Evolutionary conservation across 176 grass and related monocot species (phyloP).

Genomic region (Ensete ventricosum): DNA sequence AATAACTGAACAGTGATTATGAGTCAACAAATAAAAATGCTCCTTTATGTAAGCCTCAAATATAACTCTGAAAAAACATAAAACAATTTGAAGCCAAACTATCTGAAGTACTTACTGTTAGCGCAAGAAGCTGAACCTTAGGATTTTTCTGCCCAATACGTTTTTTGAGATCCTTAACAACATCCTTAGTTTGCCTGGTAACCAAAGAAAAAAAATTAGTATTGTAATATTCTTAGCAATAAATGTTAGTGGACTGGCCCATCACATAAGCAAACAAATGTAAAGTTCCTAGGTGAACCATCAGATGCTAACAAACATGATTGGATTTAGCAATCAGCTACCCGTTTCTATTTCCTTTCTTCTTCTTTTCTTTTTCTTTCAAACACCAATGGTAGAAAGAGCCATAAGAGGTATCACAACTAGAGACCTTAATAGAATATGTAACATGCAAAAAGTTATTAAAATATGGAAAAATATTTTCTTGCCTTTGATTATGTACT

Average conservation of each 20-base stretch:
- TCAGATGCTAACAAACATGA: neutral
- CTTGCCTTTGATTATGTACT: too few species aligned
- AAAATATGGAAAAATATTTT: too few species aligned
- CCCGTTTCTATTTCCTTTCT: neutral
- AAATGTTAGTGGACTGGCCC: too few species aligned
- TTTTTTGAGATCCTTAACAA: slow-evolving; percentile 64
- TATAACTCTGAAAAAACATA: too few species aligned
- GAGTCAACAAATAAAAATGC: too few species aligned
- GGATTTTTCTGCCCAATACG: slow-evolving; percentile 67
- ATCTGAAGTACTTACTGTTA: slow-evolving; percentile 43
- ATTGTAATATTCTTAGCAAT: neutral
- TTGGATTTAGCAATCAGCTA: neutral
- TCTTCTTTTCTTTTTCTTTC: neutral
- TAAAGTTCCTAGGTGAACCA: neutral
- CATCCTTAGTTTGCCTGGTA: slow-evolving; percentile 73
- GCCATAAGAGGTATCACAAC: neutral
- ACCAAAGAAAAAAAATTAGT: neutral
- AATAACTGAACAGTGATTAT: too few species aligned
- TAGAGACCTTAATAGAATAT: neutral
- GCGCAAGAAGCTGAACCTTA: slow-evolving; percentile 81
- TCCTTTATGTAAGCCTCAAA: too few species aligned
- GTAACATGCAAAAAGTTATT: too few species aligned
- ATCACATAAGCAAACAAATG: neutral
- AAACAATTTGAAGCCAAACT: too few species aligned
- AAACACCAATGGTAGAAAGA: neutral